A percentile compares a stretch with the other conserved stretches of the same genome.
phyloP scores from a whole-genome alignment of 129 eudicot species.

The Oenanthe sinensis region DNA sequence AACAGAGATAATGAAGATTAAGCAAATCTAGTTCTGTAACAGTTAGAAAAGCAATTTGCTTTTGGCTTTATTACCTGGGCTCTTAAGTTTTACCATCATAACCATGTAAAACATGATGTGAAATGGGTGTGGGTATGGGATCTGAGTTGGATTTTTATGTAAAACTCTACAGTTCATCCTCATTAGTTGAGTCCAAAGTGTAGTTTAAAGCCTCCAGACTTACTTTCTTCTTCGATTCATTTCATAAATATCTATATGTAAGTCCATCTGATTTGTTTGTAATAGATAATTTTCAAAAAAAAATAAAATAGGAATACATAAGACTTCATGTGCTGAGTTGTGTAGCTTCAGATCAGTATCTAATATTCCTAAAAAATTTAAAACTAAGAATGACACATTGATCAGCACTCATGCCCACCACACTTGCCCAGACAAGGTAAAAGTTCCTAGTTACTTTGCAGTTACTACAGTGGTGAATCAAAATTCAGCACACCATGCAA shows the following conservation, averaged over 20 bases:
- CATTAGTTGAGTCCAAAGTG: neutral
- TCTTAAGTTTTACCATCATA: neutral
- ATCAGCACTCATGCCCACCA: neutral
- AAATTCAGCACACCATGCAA: neutral
- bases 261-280: neutral
- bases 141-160: neutral
- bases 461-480: neutral
- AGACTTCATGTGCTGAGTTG: neutral
- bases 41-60: neutral
- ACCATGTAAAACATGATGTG: neutral
- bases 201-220: neutral
- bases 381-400: neutral
- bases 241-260: neutral
- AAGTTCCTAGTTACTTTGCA: neutral
- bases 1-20: neutral
- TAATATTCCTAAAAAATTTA: neutral
- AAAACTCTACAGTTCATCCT: neutral
- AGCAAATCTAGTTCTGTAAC: neutral
- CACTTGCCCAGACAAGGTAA: neutral
- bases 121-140: neutral
- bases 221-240: neutral
- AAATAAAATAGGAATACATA: neutral
- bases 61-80: neutral
- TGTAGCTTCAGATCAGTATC: neutral
- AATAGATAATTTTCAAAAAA: neutral